Evolutionary conservation across 371 early-diverging fungal genomes (phyloP).

Genomic region (Parasitella parasitica): DNA sequence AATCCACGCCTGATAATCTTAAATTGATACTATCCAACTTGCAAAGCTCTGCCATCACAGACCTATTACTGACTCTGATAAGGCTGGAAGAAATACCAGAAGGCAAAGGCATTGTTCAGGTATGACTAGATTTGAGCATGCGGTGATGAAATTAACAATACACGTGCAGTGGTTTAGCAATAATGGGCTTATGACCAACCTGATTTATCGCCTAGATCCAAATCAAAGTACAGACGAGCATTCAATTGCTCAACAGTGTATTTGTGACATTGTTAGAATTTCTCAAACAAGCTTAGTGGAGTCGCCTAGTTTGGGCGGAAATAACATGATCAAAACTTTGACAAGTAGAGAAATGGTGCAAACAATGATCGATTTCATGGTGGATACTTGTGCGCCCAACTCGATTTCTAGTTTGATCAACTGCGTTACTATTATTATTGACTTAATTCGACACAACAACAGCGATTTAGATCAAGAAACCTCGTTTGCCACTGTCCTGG

Average conservation of each 20-base stretch:
- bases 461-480: slow-evolving; percentile 42
- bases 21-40: slow-evolving; percentile 72
- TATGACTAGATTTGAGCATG: slow-evolving; percentile 5
- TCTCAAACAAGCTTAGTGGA: slow-evolving; percentile 71
- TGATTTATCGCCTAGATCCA: slow-evolving; percentile 81
- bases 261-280: slow-evolving; percentile 88
- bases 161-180: slow-evolving; percentile 74
- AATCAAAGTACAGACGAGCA: slow-evolving; percentile 72
- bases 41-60: slow-evolving; percentile 81
- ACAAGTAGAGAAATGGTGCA: slow-evolving; percentile 72
- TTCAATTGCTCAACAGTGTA: slow-evolving; percentile 82
- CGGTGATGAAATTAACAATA: background rate
- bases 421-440: slow-evolving; percentile 92
- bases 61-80: slow-evolving; percentile 85
- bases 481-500: background rate
- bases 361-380: slow-evolving; percentile 83
- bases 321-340: slow-evolving; percentile 71
- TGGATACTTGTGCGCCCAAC: slow-evolving; percentile 75
- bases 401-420: slow-evolving; percentile 84
- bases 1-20: slow-evolving; percentile 56
- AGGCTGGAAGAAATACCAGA: slow-evolving; percentile 86
- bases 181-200: slow-evolving; percentile 68
- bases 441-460: slow-evolving; percentile 92
- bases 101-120: slow-evolving; percentile 76
- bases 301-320: slow-evolving; percentile 66